A percentile compares a stretch with the other conserved stretches of the same genome.
phyloP scores from a whole-genome alignment of 192 early-diverging fungal genomes.

The Rhizophagus sp. region DNA sequence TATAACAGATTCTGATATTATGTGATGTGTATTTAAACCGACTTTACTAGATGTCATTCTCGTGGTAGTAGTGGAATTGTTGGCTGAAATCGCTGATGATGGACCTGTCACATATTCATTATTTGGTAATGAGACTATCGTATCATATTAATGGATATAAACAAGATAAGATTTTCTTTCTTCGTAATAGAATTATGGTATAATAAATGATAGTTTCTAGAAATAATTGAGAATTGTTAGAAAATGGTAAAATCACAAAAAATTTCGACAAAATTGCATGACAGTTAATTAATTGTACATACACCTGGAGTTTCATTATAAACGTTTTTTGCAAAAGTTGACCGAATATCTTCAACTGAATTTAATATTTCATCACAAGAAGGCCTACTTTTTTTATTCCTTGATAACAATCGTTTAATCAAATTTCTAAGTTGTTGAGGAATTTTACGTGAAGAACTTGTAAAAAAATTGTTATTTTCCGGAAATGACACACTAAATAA shows the following conservation, averaged over 20 bases:
- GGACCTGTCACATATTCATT: background rate
- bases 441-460: constrained; percentile 41
- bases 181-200: background rate
- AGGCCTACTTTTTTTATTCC: constrained; percentile 59
- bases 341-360: constrained; percentile 28
- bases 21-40: background rate
- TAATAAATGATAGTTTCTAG: background rate
- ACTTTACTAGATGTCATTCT: background rate
- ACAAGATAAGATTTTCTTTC: background rate
- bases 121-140: background rate
- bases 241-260: background rate
- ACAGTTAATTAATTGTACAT: background rate
- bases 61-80: background rate
- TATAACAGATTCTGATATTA: background rate
- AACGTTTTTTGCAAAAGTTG: background rate
- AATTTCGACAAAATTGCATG: background rate
- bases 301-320: background rate
- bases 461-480: constrained; percentile 25
- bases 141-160: background rate
- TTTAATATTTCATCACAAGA: constrained; percentile 61
- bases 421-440: constrained; percentile 58
- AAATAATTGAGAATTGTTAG: background rate
- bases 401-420: constrained; percentile 54
- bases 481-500: constrained; percentile 2
- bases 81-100: background rate